A percentile compares a stretch with the other conserved stretches of the same genome.
Evolutionary conservation across 768 basidiomycete species (phyloP).

Genomic region (Coprinopsis sp.): DNA sequence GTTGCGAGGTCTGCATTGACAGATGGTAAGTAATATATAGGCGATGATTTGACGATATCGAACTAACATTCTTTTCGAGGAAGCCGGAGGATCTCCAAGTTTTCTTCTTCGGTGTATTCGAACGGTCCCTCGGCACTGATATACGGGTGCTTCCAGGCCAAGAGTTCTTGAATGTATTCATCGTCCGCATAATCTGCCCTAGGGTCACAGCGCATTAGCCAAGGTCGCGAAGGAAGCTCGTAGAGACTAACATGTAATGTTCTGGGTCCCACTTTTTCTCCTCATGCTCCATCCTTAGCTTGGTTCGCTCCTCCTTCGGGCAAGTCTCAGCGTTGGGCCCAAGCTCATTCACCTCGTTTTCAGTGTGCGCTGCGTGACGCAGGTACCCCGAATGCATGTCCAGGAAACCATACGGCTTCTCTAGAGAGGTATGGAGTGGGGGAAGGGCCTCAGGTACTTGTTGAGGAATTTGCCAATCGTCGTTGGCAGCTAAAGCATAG

Average conservation of each 20-base stretch:
- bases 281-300: constrained; percentile 54
- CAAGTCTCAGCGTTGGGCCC: constrained; percentile 62
- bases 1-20: constrained; percentile 54
- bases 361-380: constrained; percentile 61
- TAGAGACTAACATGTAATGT: constrained; percentile 65
- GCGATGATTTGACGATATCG: constrained; percentile 1
- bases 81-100: constrained; percentile 54
- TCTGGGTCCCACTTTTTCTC: constrained; percentile 80
- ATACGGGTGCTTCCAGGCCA: constrained; percentile 62
- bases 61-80: constrained; percentile 52
- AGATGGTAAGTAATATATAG: not conserved
- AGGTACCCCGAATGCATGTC: constrained; percentile 74
- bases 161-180: constrained; percentile 66
- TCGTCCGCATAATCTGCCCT: constrained; percentile 84
- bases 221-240: not conserved
- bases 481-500: constrained; percentile 52
- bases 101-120: constrained; percentile 70
- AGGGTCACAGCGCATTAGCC: constrained; percentile 9
- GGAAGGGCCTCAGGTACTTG: constrained; percentile 40
- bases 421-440: constrained; percentile 34
- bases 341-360: constrained; percentile 81
- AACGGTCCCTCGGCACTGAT: constrained; percentile 29
- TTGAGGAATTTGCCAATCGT: constrained; percentile 79
- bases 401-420: constrained; percentile 71
- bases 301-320: constrained; percentile 44